A percentile compares a stretch with the other conserved stretches of the same genome.
Evolutionary conservation across 2,329 filamentous ascomycete genomes (phyloP).

Genomic region (Sporothrix luriei): DNA sequence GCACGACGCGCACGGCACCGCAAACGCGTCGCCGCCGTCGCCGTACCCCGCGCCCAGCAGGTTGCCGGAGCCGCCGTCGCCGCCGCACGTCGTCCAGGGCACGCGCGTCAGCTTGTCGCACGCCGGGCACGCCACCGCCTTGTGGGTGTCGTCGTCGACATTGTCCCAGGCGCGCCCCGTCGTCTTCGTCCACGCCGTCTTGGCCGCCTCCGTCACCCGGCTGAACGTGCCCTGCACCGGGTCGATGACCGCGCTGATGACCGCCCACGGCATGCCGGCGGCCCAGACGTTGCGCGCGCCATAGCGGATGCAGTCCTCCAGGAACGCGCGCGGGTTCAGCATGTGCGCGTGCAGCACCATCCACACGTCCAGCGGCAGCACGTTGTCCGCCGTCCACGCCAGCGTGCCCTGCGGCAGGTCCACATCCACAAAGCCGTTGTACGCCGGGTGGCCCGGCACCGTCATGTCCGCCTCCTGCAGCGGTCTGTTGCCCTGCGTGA

Average conservation of each 20-base stretch:
- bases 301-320: conserved; percentile 70
- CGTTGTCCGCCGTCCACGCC: conserved; percentile 20
- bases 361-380: conserved; percentile 60
- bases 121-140: conserved; percentile 57
- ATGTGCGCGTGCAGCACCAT: conserved; percentile 82
- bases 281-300: conserved; percentile 61
- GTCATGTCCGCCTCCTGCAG: conserved; percentile 47
- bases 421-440: conserved; percentile 41
- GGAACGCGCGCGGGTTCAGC: conserved; percentile 73
- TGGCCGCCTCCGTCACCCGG: conserved; percentile 49
- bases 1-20: conserved; percentile 56
- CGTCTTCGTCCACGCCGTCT: conserved; percentile 49
- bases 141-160: conserved; percentile 52
- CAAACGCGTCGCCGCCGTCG: conserved; percentile 58
- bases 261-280: conserved; percentile 66
- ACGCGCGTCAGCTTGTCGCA: conserved; percentile 52
- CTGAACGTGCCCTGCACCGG: conserved; percentile 52
- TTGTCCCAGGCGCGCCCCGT: conserved; percentile 64
- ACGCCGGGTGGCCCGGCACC: conserved; percentile 35
- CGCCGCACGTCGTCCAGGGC: conserved; percentile 62
- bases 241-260: conserved; percentile 61
- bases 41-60: conserved; percentile 61
- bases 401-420: conserved; percentile 31
- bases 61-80: conserved; percentile 34
- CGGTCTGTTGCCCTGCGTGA: background rate